phyloP scores from a whole-genome alignment of 164 flowering plant genomes.

The Vitis vinifera region ASM3070453v1 NC_081809.1:19998501-19999000 shows the following conservation, averaged over 20 bases:
- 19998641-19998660: too few relatives aligned
- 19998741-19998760: constrained; percentile 69
- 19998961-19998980: constrained; percentile 37
- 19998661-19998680: constrained; percentile 19
- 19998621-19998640: constrained; percentile 34
- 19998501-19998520: constrained; percentile 87
- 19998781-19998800: constrained; percentile 79
- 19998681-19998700: constrained; percentile 75
- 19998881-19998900: constrained; percentile 87
- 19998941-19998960: constrained; percentile 35
- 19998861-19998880: constrained; percentile 80
- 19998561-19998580: constrained; percentile 59
- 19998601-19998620: constrained; percentile 70
- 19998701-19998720: constrained; percentile 91
- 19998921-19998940: constrained; percentile 34
- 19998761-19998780: constrained; percentile 87
- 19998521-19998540: constrained; percentile 89
- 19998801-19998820: constrained; percentile 96
- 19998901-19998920: constrained; percentile 66
- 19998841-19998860: constrained; percentile 81
- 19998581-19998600: constrained; percentile 91
- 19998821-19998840: constrained; percentile 91
- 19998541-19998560: constrained; percentile 83
- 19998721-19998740: constrained; percentile 76
- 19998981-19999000: constrained; percentile 66